Base-by-base conservation (phyloP, 1,284 basidiomycete genomes). In the Sphagnurus paluster region DNA sequence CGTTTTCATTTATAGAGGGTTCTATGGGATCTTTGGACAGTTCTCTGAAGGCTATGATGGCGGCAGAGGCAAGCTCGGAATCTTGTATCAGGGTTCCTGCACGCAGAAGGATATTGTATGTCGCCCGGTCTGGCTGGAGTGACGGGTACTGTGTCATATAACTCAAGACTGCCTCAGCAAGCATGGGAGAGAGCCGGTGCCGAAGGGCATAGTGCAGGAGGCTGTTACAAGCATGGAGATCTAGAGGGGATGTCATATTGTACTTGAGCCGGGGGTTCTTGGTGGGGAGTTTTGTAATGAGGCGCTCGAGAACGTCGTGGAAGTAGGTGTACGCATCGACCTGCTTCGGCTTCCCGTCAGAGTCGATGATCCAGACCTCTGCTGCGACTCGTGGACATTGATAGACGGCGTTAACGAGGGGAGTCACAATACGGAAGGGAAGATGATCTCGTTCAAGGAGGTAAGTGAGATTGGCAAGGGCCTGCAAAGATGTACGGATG, bases 141-240 rank as follows among this genome's bases (percentile, higher is more conserved):
- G 67, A 60, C 3, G 68, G 67, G 2, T 65, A 42, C 17, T 76
- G 71, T 3, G 64, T 64, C 80, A 87, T 84, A 49, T 85, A 77
- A 6, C 74, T 54, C 13, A 87, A 58, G 4, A 88, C 61, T 7
- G 58, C 52, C 5, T 71, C 59, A 0, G 77, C 83, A 19, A 78
- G 64, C 0, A 53, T 46, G 7, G 75, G 64, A 2, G 81, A 81
- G 24, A 74, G 63, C n/a, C 76, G 75, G 52, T 85, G 72, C 1
- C 76, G 75, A 26, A 90, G 69, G 1, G 82, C 66, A 61, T 88
- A 89, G 48, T 82, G 73, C 2, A 90, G 56, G 20, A 90, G 74
- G 0, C 80, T 55, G 58, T 88, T 85, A 64, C 80, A 86, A 0
- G 77, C 66, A 13, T 66, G 61, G 2, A 69, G 49, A 45, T 74